These are phyloP conservation scores for Solanum ossicruentum DNA, from an alignment of 257 asterid species.

Conservation along the genomic window DNA sequence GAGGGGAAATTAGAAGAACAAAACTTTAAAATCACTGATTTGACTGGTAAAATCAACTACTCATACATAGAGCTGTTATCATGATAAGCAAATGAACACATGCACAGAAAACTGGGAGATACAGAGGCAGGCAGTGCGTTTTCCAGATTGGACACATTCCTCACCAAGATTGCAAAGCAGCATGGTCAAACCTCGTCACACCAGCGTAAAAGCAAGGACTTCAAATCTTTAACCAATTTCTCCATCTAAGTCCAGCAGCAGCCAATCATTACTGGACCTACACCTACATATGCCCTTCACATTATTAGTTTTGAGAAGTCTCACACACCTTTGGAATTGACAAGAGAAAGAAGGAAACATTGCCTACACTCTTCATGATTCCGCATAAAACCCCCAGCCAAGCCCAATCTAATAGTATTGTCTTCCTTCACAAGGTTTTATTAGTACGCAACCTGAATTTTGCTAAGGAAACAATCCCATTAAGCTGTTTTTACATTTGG, in stretches of 20 bases:
- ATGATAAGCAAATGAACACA: neutral
- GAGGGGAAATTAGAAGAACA: neutral
- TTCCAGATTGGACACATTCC: neutral
- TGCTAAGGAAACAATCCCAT: neutral
- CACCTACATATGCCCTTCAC: neutral
- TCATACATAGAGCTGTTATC: neutral
- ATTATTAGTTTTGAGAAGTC: neutral
- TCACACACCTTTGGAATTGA: neutral
- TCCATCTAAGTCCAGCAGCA: neutral
- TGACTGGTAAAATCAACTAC: neutral
- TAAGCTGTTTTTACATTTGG: neutral
- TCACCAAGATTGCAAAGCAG: neutral
- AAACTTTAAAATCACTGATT: neutral
- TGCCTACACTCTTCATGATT: neutral
- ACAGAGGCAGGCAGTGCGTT: neutral
- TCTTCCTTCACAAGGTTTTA: neutral
- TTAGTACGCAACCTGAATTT: neutral
- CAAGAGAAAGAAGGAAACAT: neutral
- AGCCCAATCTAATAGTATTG: neutral
- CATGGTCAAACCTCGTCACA: neutral
- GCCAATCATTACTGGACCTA: neutral
- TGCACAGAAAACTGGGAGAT: neutral
- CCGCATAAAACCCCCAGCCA: neutral
- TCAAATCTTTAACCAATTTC: neutral
- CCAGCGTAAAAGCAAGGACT: neutral